phyloP scores from a whole-genome alignment of 2,329 filamentous ascomycete species.

The Cyphellophora europaea region DNA sequence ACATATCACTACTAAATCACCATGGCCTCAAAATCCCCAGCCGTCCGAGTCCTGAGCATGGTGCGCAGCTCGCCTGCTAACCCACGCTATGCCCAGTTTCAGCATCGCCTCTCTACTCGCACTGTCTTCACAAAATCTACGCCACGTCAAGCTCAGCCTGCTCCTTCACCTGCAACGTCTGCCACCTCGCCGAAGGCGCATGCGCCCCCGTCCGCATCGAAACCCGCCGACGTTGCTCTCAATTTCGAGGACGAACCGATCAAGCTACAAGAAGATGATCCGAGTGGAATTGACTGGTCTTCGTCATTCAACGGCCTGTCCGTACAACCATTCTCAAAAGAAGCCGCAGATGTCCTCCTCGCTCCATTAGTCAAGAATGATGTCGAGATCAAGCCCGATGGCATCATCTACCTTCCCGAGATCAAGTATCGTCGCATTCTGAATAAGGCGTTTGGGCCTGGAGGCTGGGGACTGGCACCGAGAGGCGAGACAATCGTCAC shows the following conservation, averaged over 20 bases:
- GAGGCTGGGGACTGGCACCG: constrained; percentile 90
- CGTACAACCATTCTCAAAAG: constrained; percentile 57
- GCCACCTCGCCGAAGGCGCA: constrained; percentile 2
- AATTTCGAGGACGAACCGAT: constrained; percentile 33
- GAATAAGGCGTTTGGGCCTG: constrained; percentile 85
- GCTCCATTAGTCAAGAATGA: constrained; percentile 60
- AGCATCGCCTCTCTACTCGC: too few species aligned
- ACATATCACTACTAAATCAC: too few species aligned
- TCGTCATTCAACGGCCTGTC: constrained; percentile 75
- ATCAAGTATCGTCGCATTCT: constrained; percentile 94
- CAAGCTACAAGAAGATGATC: constrained; percentile 36
- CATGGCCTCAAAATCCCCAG: too few species aligned
- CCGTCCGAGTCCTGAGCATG: too few species aligned
- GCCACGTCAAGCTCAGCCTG: constrained; percentile 7
- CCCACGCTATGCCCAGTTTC: too few species aligned
- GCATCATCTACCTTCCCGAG: constrained; percentile 90
- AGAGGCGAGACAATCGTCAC: constrained; percentile 77
- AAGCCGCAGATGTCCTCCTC: constrained; percentile 60
- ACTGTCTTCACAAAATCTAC: constrained; percentile 9
- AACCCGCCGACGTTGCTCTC: constrained; percentile 5
- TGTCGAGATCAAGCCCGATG: constrained; percentile 95
- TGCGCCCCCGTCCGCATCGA: constrained; percentile 6
- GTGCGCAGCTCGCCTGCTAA: too few species aligned
- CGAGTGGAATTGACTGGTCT: constrained; percentile 63
- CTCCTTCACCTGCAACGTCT: constrained; percentile 4